A percentile compares a stretch with the other conserved stretches of the same genome.
phyloP scores from a whole-genome alignment of 371 early-diverging fungal species.

The Circinella umbellata region DNA sequence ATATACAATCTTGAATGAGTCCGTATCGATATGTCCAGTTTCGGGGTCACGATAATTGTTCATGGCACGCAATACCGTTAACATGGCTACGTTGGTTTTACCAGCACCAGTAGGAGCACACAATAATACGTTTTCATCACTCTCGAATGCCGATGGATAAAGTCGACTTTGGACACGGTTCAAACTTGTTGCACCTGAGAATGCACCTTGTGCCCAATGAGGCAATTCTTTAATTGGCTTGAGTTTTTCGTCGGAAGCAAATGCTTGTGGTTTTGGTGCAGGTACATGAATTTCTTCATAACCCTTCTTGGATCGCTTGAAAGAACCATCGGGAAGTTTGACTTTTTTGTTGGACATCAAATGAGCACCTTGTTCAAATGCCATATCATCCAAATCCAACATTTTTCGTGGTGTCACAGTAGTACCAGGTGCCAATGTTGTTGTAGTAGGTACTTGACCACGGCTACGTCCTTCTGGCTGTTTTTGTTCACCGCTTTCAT shows the following conservation, averaged over 20 bases:
- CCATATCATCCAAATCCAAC: conserved; percentile 83
- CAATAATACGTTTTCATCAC: conserved; percentile 94
- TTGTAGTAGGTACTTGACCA: conserved; percentile 48
- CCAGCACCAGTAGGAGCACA: conserved; percentile 99
- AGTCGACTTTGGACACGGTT: conserved; percentile 95
- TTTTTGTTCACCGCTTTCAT: conserved; percentile 29
- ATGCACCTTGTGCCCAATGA: conserved; percentile 88
- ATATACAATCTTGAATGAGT: conserved; percentile 97
- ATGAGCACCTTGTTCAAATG: conserved; percentile 92
- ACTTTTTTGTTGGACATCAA: conserved; percentile 97
- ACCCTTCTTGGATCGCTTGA: conserved; percentile 90
- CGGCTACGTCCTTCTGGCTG: conserved; percentile 33
- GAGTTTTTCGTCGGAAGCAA: conserved; percentile 70
- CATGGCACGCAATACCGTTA: conserved; percentile 90
- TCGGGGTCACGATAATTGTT: conserved; percentile 76
- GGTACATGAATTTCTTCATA: conserved; percentile 98
- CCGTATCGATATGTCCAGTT: conserved; percentile 80
- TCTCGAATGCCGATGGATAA: conserved; percentile 85
- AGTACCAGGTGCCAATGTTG: conserved; percentile 51
- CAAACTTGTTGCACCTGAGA: conserved; percentile 70
- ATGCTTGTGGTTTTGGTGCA: conserved; percentile 78
- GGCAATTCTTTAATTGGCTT: conserved; percentile 82
- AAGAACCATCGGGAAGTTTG: conserved; percentile 92
- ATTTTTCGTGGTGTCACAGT: conserved; percentile 63
- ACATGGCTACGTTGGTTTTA: conserved; percentile 98